Evolutionary conservation across 1,139 yeast species (phyloP).

Genomic region (Yamadazyma dushanensis): DNA sequence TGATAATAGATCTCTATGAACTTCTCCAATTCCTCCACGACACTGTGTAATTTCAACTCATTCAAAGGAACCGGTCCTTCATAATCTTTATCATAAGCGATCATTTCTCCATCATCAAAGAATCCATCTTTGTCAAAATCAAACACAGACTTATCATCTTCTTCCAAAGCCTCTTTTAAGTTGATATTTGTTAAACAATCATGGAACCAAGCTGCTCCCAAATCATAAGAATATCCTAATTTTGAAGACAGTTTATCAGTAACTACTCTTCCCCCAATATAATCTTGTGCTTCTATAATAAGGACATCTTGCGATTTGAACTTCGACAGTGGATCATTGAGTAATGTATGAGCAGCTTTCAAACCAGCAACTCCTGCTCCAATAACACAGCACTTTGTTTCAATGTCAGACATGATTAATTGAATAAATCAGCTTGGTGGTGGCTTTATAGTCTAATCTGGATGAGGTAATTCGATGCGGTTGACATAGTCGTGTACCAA

Average conservation of each 20-base stretch:
- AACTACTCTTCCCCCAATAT: slow-evolving; percentile 51
- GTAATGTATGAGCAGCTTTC: slow-evolving; percentile 67
- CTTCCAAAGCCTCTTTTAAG: slow-evolving; percentile 29
- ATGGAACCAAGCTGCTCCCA: slow-evolving; percentile 92
- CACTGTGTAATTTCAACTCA: slow-evolving; percentile 31
- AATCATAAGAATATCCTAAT: slow-evolving; percentile 51
- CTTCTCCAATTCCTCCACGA: slow-evolving; percentile 58
- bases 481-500: neutral
- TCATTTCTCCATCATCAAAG: slow-evolving; percentile 54
- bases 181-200: slow-evolving; percentile 69
- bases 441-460: neutral
- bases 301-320: slow-evolving; percentile 31
- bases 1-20: slow-evolving; percentile 57
- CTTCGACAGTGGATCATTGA: slow-evolving; percentile 32
- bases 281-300: slow-evolving; percentile 50
- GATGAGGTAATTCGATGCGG: slow-evolving; percentile 3
- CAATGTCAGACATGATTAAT: slow-evolving; percentile 1
- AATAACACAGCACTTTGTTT: slow-evolving; percentile 36
- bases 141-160: slow-evolving; percentile 22
- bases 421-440: neutral
- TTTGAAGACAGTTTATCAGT: slow-evolving; percentile 31
- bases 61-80: slow-evolving; percentile 28
- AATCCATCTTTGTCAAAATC: slow-evolving; percentile 31
- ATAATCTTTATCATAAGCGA: slow-evolving; percentile 49
- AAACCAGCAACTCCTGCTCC: slow-evolving; percentile 89